A percentile compares a stretch with the other conserved stretches of the same genome.
These are phyloP conservation scores for Strigomonas culicis DNA, from an alignment of 208 protist genomes.

Conservation along the genomic window DNA sequence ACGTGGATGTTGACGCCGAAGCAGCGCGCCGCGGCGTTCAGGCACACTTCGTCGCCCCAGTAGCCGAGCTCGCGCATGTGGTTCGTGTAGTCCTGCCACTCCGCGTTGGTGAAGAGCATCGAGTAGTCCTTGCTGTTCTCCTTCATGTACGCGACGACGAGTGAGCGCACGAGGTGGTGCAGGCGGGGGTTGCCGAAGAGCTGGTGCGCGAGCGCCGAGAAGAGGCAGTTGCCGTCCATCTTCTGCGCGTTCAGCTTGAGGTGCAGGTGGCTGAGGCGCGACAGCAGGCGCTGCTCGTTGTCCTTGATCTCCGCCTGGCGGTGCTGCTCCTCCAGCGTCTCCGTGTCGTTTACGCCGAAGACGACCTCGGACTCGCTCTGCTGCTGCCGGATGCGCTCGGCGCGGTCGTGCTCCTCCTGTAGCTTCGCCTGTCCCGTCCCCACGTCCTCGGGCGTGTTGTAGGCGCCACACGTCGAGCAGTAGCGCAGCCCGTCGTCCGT, in stretches of 20 bases:
- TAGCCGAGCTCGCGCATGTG: constrained; percentile 53
- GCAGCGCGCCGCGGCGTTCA: constrained; percentile 79
- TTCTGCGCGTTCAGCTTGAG: constrained; percentile 41
- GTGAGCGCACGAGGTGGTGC: constrained; percentile 57
- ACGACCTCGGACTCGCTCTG: constrained; percentile 20
- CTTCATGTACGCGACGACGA: constrained; percentile 69
- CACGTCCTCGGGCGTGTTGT: constrained; percentile 75
- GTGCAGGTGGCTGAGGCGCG: constrained; percentile 35
- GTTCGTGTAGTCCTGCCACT: constrained; percentile 53
- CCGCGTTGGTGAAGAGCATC: constrained; percentile 63
- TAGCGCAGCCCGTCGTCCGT: constrained; percentile 52
- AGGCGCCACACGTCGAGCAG: constrained; percentile 50
- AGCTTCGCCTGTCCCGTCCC: constrained; percentile 41
- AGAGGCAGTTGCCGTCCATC: constrained; percentile 83
- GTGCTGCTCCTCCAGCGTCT: constrained; percentile 48
- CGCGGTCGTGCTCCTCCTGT: constrained; percentile 26
- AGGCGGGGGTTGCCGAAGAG: constrained; percentile 57
- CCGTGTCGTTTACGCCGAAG: constrained; percentile 78
- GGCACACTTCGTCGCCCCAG: constrained; percentile 85
- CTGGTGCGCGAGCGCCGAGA: constrained; percentile 66
- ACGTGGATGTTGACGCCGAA: constrained; percentile 85
- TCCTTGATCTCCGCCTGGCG: constrained; percentile 50
- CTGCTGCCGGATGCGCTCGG: constrained; percentile 28
- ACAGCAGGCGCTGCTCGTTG: constrained; percentile 38
- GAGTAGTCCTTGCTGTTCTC: constrained; percentile 47